A percentile compares a stretch with the other conserved stretches of the same genome.
phyloP scores from a whole-genome alignment of 352 stramenopile species.

The Poterioochromonas sp. region DNA sequence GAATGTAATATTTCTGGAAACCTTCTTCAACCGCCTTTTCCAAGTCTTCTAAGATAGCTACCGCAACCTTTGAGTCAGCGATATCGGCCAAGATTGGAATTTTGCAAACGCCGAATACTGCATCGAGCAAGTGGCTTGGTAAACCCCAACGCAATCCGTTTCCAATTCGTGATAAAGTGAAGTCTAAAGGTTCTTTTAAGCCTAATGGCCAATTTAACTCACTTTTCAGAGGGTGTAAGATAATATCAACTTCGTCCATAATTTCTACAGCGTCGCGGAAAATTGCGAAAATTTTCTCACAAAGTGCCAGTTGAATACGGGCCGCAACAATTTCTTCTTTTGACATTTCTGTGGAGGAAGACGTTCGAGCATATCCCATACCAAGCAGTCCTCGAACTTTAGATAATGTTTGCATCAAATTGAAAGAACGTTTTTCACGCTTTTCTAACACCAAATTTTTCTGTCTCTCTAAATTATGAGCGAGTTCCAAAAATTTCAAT shows the following conservation, averaged over 20 bases:
- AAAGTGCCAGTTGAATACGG: slow-evolving; percentile 41
- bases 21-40: slow-evolving; percentile 65
- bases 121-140: slow-evolving; percentile 84
- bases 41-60: slow-evolving; percentile 61
- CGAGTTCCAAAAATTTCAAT: slow-evolving; percentile 91
- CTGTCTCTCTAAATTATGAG: slow-evolving; percentile 67
- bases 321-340: slow-evolving; percentile 27
- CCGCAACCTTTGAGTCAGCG: slow-evolving; percentile 51
- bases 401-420: neutral
- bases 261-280: slow-evolving; percentile 66
- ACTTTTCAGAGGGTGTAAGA: slow-evolving; percentile 76
- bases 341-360: neutral
- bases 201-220: slow-evolving; percentile 82
- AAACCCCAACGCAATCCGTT: slow-evolving; percentile 82
- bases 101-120: slow-evolving; percentile 75
- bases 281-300: slow-evolving; percentile 63
- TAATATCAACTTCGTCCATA: slow-evolving; percentile 77
- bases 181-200: slow-evolving; percentile 74
- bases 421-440: neutral
- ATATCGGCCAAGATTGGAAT: slow-evolving; percentile 68
- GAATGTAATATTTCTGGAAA: slow-evolving; percentile 79
- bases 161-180: slow-evolving; percentile 52
- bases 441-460: slow-evolving; percentile 15
- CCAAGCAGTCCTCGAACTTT: neutral
- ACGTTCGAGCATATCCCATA: neutral